Conservation (phyloP, 2,329 filamentous ascomycete species). For the Blastomyces emzantsi region DNA sequence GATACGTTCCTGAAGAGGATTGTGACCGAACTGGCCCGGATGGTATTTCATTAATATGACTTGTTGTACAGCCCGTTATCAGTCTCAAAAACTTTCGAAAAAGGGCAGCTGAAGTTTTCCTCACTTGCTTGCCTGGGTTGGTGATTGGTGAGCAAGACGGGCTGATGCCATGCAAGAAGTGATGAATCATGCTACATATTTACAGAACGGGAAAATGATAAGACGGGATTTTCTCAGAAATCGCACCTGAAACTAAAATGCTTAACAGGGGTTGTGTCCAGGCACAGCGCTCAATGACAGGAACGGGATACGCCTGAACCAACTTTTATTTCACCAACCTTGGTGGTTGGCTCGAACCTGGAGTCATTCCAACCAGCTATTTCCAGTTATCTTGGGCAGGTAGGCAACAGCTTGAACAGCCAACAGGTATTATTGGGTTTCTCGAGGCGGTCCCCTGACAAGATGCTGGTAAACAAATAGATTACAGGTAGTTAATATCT, state of each 20-base stretch:
- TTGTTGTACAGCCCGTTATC: not conserved
- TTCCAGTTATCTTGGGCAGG: not conserved
- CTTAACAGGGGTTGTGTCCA: not conserved
- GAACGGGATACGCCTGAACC: slow-evolving; percentile 3
- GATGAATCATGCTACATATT: slow-evolving; percentile 4
- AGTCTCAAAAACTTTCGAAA: not conserved
- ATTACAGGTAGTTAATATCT: not conserved
- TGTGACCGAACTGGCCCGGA: not conserved
- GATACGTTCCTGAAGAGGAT: not conserved
- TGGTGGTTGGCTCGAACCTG: not conserved
- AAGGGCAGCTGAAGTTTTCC: not conserved
- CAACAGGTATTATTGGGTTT: not conserved
- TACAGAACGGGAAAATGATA: not conserved
- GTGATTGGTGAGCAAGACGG: not conserved
- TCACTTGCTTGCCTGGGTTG: not conserved
- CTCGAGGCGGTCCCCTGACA: not conserved
- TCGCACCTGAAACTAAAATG: not conserved
- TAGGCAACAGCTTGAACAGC: not conserved
- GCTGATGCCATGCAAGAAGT: not conserved
- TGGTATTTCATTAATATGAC: not conserved
- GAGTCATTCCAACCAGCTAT: not conserved
- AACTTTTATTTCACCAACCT: not conserved
- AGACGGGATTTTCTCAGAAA: not conserved
- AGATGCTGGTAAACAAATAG: not conserved
- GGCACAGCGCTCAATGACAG: not conserved